Conservation (phyloP, 176 grass and related monocot genomes). For the Puya raimondii region DNA sequence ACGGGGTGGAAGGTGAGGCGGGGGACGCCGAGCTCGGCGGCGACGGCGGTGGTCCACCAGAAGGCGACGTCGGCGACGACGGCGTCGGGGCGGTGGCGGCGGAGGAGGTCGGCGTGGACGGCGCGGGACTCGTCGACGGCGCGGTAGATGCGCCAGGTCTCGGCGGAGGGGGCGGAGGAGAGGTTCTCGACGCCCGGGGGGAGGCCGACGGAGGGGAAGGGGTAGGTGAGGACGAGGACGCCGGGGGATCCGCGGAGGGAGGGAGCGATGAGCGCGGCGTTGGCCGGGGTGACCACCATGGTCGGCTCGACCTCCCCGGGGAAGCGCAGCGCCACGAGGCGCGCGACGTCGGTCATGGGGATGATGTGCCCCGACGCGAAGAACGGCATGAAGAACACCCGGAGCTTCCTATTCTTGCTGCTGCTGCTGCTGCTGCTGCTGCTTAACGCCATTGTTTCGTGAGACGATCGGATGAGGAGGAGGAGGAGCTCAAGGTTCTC, state of each 20-base stretch:
- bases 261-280: not conserved
- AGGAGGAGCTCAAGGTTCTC: no score
- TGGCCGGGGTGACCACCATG: slow-evolving; percentile 22
- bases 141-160: slow-evolving; percentile 20
- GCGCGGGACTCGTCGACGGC: slow-evolving; percentile 7
- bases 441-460: no score
- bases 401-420: slow-evolving; percentile 3
- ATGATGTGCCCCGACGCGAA: slow-evolving; percentile 63
- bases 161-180: slow-evolving; percentile 11
- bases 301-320: slow-evolving; percentile 20
- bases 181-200: slow-evolving; percentile 24
- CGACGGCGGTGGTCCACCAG: slow-evolving; percentile 20
- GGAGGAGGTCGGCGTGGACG: slow-evolving; percentile 11
- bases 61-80: slow-evolving; percentile 23
- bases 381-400: slow-evolving; percentile 72
- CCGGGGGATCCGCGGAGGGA: no score
- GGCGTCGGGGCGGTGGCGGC: slow-evolving; percentile 19
- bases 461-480: no score
- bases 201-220: slow-evolving; percentile 26
- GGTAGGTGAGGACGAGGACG: slow-evolving; percentile 6
- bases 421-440: no score
- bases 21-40: slow-evolving; percentile 22
- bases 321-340: slow-evolving; percentile 30
- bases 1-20: slow-evolving; percentile 19
- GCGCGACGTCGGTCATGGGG: slow-evolving; percentile 57